A percentile compares a stretch with the other conserved stretches of the same genome.
Conservation (phyloP, 768 basidiomycete genomes). For the Clathrus columnatus region DNA sequence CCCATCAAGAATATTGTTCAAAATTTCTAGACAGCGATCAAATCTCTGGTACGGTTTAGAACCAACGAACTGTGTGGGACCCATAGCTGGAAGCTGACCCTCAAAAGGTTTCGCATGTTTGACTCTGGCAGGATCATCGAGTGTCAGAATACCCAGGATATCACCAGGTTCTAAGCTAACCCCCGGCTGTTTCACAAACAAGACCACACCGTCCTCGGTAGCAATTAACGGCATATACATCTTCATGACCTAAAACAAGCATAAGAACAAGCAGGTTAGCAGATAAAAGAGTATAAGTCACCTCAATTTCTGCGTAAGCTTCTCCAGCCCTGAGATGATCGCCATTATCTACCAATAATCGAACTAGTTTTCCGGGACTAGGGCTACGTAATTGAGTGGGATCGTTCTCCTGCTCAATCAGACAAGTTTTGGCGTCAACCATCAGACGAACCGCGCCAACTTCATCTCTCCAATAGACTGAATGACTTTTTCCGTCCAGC, state of each 20-base stretch:
- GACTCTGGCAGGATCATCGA: slow-evolving; percentile 93
- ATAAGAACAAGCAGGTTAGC: slow-evolving; percentile 1
- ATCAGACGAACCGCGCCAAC: slow-evolving; percentile 87
- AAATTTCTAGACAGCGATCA: slow-evolving; percentile 57
- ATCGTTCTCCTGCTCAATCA: slow-evolving; percentile 99
- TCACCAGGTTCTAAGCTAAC: slow-evolving; percentile 95
- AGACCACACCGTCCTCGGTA: slow-evolving; percentile 86
- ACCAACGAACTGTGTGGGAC: slow-evolving; percentile 75
- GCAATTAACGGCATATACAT: slow-evolving; percentile 99
- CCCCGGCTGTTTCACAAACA: slow-evolving; percentile 97
- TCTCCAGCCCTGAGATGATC: slow-evolving; percentile 97
- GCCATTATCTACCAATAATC: slow-evolving; percentile 92
- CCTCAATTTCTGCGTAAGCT: slow-evolving; percentile 97
- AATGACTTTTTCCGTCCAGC: slow-evolving; percentile 91
- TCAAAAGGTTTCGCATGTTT: slow-evolving; percentile 99
- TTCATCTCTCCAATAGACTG: slow-evolving; percentile 97
- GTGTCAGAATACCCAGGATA: slow-evolving; percentile 91
- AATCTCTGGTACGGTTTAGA: slow-evolving; percentile 87
- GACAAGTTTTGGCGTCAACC: slow-evolving; percentile 95
- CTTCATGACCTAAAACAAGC: slow-evolving; percentile 72
- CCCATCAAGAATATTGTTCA: slow-evolving; percentile 90
- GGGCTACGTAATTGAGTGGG: slow-evolving; percentile 95
- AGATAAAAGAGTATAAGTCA: slow-evolving; percentile 25
- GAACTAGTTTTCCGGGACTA: slow-evolving; percentile 91
- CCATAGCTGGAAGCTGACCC: slow-evolving; percentile 83